Evolutionary conservation across 108 stramenopile species (phyloP).

Genomic region (Nitzschia inconspicua): DNA sequence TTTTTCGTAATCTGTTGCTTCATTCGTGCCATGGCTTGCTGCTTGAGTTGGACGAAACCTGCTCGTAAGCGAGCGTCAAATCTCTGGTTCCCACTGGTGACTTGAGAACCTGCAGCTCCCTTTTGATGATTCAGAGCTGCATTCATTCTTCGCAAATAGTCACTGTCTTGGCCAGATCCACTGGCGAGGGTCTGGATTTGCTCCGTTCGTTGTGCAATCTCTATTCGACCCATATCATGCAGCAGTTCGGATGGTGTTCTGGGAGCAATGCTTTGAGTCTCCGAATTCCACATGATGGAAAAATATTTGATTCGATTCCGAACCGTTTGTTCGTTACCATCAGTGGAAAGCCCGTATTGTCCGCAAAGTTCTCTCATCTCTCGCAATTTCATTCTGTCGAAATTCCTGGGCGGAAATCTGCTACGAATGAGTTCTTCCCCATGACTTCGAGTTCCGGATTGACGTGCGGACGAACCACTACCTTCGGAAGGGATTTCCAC

Average conservation of each 20-base stretch:
- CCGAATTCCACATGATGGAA: conserved; percentile 51
- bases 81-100: conserved; percentile 10
- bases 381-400: conserved; percentile 30
- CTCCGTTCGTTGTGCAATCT: conserved; percentile 18
- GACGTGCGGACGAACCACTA: not conserved
- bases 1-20: too few relatives aligned
- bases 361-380: conserved; percentile 40
- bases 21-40: not conserved
- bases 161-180: not conserved
- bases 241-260: conserved; percentile 34
- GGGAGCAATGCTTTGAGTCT: conserved; percentile 48
- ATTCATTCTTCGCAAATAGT: conserved; percentile 3
- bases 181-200: not conserved
- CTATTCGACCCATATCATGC: conserved; percentile 31
- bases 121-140: not conserved
- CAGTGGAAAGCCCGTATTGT: conserved; percentile 31
- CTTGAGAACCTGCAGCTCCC: not conserved
- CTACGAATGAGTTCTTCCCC: not conserved
- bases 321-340: conserved; percentile 42
- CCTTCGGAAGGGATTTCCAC: not conserved
- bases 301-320: conserved; percentile 45
- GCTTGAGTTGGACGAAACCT: conserved; percentile 5
- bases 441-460: not conserved
- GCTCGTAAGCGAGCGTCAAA: conserved; percentile 11
- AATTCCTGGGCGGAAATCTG: not conserved